Conservation (phyloP, 495 filamentous ascomycete species). For the Hypomontagnella monticulosa region DNA sequence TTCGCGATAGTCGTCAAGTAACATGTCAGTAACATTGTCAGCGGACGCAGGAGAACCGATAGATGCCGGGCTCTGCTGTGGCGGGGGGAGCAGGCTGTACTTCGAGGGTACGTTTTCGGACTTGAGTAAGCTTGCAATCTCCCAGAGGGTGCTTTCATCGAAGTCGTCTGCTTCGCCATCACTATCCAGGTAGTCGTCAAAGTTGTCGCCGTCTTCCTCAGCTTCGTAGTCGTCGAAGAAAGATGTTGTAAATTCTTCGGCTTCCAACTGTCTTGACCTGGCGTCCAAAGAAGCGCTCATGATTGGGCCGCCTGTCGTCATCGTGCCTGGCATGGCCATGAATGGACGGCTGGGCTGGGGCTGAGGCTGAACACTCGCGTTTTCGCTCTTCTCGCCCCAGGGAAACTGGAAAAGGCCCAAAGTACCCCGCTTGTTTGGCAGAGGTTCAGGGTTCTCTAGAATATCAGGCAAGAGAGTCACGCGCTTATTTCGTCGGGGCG, state of each 20-base stretch:
- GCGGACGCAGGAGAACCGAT: slow-evolving; percentile 23
- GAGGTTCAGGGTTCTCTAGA: slow-evolving; percentile 62
- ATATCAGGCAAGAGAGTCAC: slow-evolving; percentile 65
- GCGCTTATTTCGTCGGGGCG: slow-evolving; percentile 61
- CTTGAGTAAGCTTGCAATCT: slow-evolving; percentile 64
- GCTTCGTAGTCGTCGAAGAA: slow-evolving; percentile 63
- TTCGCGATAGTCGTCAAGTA: slow-evolving; percentile 48
- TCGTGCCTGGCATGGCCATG: slow-evolving; percentile 60
- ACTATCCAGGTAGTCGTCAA: slow-evolving; percentile 41
- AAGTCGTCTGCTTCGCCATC: slow-evolving; percentile 59
- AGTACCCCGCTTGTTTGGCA: slow-evolving; percentile 61
- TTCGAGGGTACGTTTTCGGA: slow-evolving; percentile 56
- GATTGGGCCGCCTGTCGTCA: slow-evolving; percentile 51
- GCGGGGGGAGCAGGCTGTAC: slow-evolving; percentile 53
- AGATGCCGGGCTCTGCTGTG: slow-evolving; percentile 23
- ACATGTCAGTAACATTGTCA: slow-evolving; percentile 44
- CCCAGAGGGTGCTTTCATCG: slow-evolving; percentile 65
- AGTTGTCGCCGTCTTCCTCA: slow-evolving; percentile 52
- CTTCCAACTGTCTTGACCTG: slow-evolving; percentile 50
- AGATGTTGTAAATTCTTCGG: slow-evolving; percentile 47
- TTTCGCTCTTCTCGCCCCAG: slow-evolving; percentile 66
- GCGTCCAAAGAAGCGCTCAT: slow-evolving; percentile 45
- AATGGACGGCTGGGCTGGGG: slow-evolving; percentile 42
- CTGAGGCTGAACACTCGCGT: slow-evolving; percentile 53
- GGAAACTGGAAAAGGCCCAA: slow-evolving; percentile 67